Conservation (phyloP, 2,329 filamentous ascomycete species). For the Epicoccum nigrum region DNA sequence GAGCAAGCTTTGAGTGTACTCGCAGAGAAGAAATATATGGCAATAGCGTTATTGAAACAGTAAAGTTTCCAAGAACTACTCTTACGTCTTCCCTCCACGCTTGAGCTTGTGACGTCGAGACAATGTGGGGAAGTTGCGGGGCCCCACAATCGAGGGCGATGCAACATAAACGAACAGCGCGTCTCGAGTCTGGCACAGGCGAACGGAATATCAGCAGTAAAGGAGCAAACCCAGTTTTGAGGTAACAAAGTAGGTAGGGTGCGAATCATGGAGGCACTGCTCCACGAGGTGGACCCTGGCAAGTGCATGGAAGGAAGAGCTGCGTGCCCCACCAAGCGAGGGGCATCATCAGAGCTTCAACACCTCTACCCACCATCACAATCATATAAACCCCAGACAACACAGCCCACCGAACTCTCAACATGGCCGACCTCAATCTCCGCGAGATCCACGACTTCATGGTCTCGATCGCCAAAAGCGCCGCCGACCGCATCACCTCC, state of each 20-base stretch:
- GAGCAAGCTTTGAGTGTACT: slow-evolving; percentile 24
- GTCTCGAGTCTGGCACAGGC: too few species aligned
- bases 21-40: neutral
- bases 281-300: slow-evolving; percentile 12
- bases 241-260: neutral
- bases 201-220: neutral
- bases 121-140: slow-evolving; percentile 12
- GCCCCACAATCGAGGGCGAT: neutral
- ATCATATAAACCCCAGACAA: neutral
- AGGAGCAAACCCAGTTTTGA: neutral
- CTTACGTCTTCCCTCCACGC: too few species aligned
- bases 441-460: slow-evolving; percentile 58
- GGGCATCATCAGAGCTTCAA: slow-evolving; percentile 12
- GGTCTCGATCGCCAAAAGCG: slow-evolving; percentile 52
- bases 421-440: slow-evolving; percentile 49
- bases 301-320: slow-evolving; percentile 4
- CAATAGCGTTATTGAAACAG: neutral
- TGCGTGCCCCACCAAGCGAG: slow-evolving; percentile 17
- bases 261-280: neutral
- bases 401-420: neutral
- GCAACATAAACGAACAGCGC: neutral
- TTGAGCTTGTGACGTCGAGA: too few species aligned
- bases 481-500: slow-evolving; percentile 54
- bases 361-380: neutral
- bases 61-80: neutral